Evolutionary conservation across 257 asterid species (phyloP).

Genomic region (Solanum chaucha): DNA sequence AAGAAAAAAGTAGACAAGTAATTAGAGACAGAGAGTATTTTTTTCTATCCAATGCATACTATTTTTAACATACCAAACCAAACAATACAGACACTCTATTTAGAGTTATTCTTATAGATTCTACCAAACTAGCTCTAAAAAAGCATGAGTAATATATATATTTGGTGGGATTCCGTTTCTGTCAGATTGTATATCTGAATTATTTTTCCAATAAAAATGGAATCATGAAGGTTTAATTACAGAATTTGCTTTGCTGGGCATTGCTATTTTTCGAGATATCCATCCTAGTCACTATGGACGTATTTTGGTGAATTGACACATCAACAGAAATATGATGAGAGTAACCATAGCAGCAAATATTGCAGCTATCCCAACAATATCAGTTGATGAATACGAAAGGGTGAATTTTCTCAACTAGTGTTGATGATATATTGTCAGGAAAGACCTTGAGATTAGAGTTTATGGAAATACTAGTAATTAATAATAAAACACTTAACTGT

Average conservation of each 20-base stretch:
- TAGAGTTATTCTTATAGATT: too few species aligned
- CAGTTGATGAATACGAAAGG: constrained; percentile 47
- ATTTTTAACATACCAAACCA: too few species aligned
- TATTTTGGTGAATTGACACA: background rate
- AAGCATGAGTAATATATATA: too few species aligned
- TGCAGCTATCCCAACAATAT: constrained; percentile 59
- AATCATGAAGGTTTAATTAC: background rate
- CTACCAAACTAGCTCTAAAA: too few species aligned
- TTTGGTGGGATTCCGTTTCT: too few species aligned
- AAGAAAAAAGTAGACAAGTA: too few species aligned
- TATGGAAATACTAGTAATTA: background rate
- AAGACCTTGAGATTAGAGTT: constrained; percentile 56
- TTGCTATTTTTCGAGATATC: background rate
- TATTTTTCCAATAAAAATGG: background rate
- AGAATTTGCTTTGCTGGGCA: background rate
- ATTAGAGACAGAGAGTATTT: too few species aligned
- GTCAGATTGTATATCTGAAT: too few species aligned
- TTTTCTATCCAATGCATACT: too few species aligned
- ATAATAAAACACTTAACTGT: background rate
- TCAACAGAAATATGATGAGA: background rate
- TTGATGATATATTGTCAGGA: constrained; percentile 26
- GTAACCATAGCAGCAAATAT: constrained; percentile 36
- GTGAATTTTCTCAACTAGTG: constrained; percentile 6
- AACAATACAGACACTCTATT: too few species aligned
- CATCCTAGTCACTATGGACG: background rate